phyloP scores from a whole-genome alignment of 2,329 filamentous ascomycete genomes.

The Septoria petroselini region DNA sequence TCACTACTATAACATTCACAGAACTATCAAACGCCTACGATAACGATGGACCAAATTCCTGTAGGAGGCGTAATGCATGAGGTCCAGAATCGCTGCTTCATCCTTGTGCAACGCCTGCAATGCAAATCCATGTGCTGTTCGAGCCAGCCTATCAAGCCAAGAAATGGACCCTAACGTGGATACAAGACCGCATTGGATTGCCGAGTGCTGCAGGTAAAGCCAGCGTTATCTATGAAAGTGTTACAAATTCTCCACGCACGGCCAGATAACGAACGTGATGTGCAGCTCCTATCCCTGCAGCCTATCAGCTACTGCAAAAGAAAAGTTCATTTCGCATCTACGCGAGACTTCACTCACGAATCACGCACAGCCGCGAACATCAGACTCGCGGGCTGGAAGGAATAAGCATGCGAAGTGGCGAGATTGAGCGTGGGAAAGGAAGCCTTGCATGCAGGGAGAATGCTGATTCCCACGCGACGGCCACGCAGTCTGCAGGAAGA shows the following conservation, averaged over 20 bases:
- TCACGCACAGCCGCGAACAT: no score
- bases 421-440: no score
- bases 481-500: no score
- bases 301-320: no score
- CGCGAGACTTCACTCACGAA: no score
- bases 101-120: conserved; percentile 7
- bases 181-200: conserved; percentile 3
- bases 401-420: no score
- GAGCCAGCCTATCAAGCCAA: conserved; percentile 14
- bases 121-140: conserved; percentile 3
- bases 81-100: not conserved
- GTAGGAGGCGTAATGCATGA: conserved; percentile 1
- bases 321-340: no score
- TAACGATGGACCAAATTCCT: not conserved
- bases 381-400: no score
- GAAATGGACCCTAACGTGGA: conserved; percentile 12
- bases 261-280: conserved; percentile 10
- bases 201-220: conserved; percentile 2
- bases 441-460: no score
- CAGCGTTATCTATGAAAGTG: conserved; percentile 12
- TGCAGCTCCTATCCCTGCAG: not conserved
- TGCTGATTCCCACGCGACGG: no score
- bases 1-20: not conserved
- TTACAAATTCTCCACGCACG: conserved; percentile 11
- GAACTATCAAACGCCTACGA: not conserved